Evolutionary conservation across 495 filamentous ascomycete species (phyloP).

Genomic region (Penicillium antarcticum): DNA sequence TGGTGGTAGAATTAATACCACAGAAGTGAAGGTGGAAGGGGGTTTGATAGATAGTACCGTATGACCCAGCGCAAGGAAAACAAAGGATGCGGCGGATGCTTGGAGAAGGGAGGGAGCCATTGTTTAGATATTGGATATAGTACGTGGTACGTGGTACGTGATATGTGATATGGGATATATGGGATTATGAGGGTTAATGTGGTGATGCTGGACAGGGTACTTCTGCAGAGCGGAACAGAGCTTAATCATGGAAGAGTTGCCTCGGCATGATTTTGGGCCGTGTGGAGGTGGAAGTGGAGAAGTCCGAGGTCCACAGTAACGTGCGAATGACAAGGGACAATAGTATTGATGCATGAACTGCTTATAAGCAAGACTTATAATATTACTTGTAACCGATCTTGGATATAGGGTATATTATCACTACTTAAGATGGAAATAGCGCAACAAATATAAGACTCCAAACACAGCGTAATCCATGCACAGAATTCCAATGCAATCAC

Average conservation of each 20-base stretch:
- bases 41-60: constrained; percentile 14
- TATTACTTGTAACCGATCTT: background rate
- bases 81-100: constrained; percentile 19
- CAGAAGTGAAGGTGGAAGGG: background rate
- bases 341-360: too few species aligned
- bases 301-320: background rate
- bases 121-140: background rate
- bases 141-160: background rate
- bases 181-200: background rate
- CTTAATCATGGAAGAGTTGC: background rate
- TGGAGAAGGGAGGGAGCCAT: constrained; percentile 23
- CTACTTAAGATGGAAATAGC: constrained; percentile 13
- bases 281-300: background rate
- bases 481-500: constrained; percentile 4
- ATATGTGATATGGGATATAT: too few species aligned
- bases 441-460: constrained; percentile 7
- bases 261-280: background rate
- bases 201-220: too few species aligned
- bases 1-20: background rate
- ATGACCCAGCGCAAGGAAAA: constrained; percentile 23
- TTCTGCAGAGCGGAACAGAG: too few species aligned
- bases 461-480: constrained; percentile 11
- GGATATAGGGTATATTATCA: constrained; percentile 25
- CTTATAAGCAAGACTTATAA: too few species aligned
- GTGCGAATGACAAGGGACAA: too few species aligned